phyloP scores from a whole-genome alignment of 2,329 filamentous ascomycete species.

The Trichoderma sp. region DNA sequence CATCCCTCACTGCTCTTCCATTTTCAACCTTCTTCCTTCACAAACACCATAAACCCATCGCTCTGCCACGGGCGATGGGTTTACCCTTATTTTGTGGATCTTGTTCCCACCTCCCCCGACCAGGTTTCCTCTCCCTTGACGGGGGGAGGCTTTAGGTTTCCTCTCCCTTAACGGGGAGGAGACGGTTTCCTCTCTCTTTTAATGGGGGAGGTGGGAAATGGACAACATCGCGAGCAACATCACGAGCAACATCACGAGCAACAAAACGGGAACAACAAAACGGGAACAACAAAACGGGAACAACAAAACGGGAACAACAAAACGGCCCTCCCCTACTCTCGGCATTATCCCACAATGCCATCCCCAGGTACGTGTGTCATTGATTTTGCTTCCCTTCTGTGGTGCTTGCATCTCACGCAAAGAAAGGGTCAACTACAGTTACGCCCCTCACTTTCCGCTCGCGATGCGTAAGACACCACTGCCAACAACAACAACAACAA shows the following conservation, averaged over 20 bases:
- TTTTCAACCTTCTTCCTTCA: neutral
- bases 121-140: too few relatives aligned
- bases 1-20: neutral
- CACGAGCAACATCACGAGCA: too few relatives aligned
- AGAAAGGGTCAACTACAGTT: neutral
- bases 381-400: neutral
- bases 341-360: neutral
- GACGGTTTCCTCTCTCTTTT: too few relatives aligned
- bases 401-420: neutral
- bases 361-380: neutral
- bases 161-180: too few relatives aligned
- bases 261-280: too few relatives aligned
- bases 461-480: neutral
- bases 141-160: too few relatives aligned
- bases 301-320: too few relatives aligned
- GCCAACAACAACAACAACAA: neutral
- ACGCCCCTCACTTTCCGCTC: neutral
- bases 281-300: too few relatives aligned
- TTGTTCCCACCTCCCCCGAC: neutral
- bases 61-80: neutral
- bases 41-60: neutral
- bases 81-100: too few relatives aligned
- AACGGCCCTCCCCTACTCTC: neutral
- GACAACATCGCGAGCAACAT: neutral
- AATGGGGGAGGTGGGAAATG: neutral